phyloP scores from a whole-genome alignment of 1,284 basidiomycete genomes.

The Leucoagaricus sp. region DNA sequence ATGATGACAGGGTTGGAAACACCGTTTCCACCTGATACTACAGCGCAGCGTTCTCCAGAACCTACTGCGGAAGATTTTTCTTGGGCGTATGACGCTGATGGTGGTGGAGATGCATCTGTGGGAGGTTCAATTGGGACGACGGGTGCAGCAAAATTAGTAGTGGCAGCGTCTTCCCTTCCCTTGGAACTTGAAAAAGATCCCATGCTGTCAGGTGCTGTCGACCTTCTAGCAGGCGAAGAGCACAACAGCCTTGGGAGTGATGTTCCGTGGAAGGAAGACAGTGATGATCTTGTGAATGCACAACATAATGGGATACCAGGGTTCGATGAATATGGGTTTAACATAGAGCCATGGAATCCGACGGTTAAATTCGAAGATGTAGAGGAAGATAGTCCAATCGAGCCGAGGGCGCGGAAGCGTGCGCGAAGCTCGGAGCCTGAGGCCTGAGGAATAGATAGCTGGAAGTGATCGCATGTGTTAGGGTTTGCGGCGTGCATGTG shows the following conservation, averaged over 20 bases:
- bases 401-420: conserved; percentile 25
- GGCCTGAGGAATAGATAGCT: neutral
- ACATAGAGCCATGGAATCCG: conserved; percentile 2
- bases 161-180: neutral
- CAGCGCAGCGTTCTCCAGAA: conserved; percentile 15
- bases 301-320: neutral
- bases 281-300: conserved; percentile 7
- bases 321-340: conserved; percentile 9
- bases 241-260: neutral
- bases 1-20: conserved; percentile 6
- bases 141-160: conserved; percentile 1
- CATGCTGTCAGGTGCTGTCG: conserved; percentile 1
- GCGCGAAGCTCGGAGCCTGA: conserved; percentile 23
- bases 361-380: neutral
- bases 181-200: neutral
- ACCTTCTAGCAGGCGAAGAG: neutral
- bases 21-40: neutral
- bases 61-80: conserved; percentile 35
- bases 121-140: neutral
- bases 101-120: conserved; percentile 10
- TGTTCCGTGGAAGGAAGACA: neutral
- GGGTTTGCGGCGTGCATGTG: conserved; percentile 13
- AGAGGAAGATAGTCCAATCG: conserved; percentile 3
- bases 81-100: conserved; percentile 42
- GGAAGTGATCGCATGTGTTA: neutral